Evolutionary conservation across 805 yeast genomes (phyloP), one percentile per base, ranked within the genome.

Genomic region (Lachancea sp.): DNA sequence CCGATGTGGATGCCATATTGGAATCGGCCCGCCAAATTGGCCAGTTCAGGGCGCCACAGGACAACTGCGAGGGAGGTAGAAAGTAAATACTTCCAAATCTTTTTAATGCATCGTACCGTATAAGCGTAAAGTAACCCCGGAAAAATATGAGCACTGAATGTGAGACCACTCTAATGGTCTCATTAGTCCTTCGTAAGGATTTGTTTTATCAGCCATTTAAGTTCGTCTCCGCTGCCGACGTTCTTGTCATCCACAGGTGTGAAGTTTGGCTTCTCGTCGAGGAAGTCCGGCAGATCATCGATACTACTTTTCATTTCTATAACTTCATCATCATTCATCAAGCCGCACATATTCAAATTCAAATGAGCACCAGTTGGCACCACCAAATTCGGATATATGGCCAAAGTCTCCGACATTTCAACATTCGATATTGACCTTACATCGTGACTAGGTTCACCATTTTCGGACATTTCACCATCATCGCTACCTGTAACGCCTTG

Each of bases 181-280:
- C 6, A 21, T 47, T 42, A 57, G 38, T 54, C 57, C 35, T 60
- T 58, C 9, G 74, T 64, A n/a, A 78, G 60, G 38, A 83, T 70
- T 50, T 81, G 89, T 60, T 77, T 80, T 26, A 83, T 69, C 39
- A 83, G 64, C 84, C 86, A 77, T 49, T 78, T 75, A 46, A 83
- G 63, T 54, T 83, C 94, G 41, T 80, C 83, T 25, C 76, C 72
- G 0, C 79, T 69, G 5, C 84, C 84, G 34, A 71, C 61, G 50
- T 75, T 74, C 26, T 55, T 55, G 24, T 60, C 63, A 35, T 58
- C 61, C 5, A 52, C 28, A 7, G 67, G 60, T 1, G 59, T 56
- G 40, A 55, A 56, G 26, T 52, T 47, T 8, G 67, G 67, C 41
- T 53, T 60, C 30, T 53, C 63, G 6, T 51, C 52, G 22, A 47